phyloP scores from a whole-genome alignment of 345 rosid species.

The Durio zibethinus region DNA sequence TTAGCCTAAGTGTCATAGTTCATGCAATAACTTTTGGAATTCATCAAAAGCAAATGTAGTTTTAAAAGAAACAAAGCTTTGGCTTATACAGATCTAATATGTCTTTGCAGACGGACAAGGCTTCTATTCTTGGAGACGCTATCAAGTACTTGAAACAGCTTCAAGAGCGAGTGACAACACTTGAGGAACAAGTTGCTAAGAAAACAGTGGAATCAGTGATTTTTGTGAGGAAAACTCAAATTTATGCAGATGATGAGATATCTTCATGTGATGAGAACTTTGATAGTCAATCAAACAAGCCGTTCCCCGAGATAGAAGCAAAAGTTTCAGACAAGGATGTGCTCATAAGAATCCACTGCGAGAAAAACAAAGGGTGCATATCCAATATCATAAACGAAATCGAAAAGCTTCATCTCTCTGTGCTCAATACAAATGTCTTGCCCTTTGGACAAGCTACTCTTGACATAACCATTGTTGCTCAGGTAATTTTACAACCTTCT shows the following conservation, averaged over 20 bases:
- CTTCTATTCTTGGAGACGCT: constrained; percentile 65
- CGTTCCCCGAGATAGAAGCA: constrained; percentile 63
- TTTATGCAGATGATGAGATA: constrained; percentile 34
- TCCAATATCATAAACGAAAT: constrained; percentile 41
- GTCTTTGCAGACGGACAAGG: constrained; percentile 54
- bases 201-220: constrained; percentile 49
- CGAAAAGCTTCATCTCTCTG: constrained; percentile 47
- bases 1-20: background rate
- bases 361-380: constrained; percentile 42
- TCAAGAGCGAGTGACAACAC: constrained; percentile 54
- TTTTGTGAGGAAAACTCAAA: constrained; percentile 46
- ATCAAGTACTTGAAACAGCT: constrained; percentile 57
- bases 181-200: constrained; percentile 53
- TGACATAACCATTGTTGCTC: constrained; percentile 60
- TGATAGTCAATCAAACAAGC: constrained; percentile 16
- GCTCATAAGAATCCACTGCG: constrained; percentile 61
- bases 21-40: background rate
- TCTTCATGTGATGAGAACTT: constrained; percentile 33
- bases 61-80: background rate
- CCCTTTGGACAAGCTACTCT: constrained; percentile 63
- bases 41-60: background rate
- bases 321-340: constrained; percentile 53
- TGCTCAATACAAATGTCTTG: constrained; percentile 39
- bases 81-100: background rate
- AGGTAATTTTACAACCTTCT: constrained; percentile 34